Evolutionary conservation across 345 rosid species (phyloP), one percentile per base, ranked within the genome.

Genomic region (Populus deltoides): DNA sequence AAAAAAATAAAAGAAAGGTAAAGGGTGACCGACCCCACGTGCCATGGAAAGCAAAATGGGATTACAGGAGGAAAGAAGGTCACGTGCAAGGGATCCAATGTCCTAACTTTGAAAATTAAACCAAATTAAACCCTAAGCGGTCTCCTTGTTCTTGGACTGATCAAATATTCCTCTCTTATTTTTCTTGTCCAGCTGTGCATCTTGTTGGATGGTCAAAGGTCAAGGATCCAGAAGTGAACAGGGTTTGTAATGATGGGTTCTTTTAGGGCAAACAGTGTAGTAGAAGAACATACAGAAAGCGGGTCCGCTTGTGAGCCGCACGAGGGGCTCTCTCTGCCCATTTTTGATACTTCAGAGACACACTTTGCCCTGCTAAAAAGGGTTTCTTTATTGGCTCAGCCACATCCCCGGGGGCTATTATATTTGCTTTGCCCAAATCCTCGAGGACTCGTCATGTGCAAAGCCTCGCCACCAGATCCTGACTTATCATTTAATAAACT

Each of bases 221-320:
- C 93, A 88, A 88, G 82, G 83, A 66, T 80, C 75, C 78, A 81
- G 65, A 70, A 73, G 63, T 8, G 55, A 55, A 33, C 27, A 41
- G 20, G 53, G 47, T 29, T 6, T 35, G 29, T 20, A 18, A 13
- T 59, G 57, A 67, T 25, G 38, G 68, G 53, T 41, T 66, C 66
- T 9, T 27, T 39, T 18, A 36, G 45, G 15, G 6, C 24, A 41
- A 43, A 59, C 38, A 69, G 59, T 66, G 62, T 9, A 39, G 45
- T 38, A 53, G 74, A 70, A 71, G 72, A 74, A 74, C 77, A 72
- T 53, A 65, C 41, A 73, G 77, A 70, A 68, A 43, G 78, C 74
- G 77, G 73, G 86, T 85, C 87, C 81, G 90, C 84, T 87, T 81
- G 86, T 73, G 89, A 86, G 85, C 89, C 91, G 89, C 92, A 89